These are phyloP conservation scores for Phaseolus lunatus DNA, from an alignment of 306 rosid species.

Conservation along the genomic window DNA sequence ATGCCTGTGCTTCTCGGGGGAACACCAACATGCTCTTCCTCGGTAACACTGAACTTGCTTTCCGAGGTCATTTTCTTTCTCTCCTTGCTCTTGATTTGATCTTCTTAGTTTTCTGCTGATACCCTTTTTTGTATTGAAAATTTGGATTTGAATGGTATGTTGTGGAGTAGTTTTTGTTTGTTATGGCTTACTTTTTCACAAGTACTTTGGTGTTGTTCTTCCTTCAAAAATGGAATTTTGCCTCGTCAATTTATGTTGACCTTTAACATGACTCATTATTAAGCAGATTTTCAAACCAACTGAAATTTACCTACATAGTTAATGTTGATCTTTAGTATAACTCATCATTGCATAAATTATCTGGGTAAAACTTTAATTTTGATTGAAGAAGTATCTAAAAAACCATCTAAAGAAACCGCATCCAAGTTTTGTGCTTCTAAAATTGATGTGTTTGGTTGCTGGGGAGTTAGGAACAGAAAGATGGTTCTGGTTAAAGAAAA, in stretches of 20 bases:
- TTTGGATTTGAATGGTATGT: neutral
- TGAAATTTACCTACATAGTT: neutral
- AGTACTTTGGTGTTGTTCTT: neutral
- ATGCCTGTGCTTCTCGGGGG: constrained; percentile 61
- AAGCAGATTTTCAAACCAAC: no score
- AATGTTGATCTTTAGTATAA: neutral
- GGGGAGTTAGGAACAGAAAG: constrained; percentile 26
- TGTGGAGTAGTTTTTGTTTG: neutral
- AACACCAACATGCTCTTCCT: constrained; percentile 87
- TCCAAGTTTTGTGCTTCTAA: neutral
- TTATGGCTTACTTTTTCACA: neutral
- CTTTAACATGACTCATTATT: no score
- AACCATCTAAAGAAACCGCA: neutral
- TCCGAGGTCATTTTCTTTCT: constrained; percentile 59
- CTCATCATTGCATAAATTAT: neutral
- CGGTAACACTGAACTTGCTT: constrained; percentile 67
- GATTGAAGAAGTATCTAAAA: neutral
- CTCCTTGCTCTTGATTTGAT: neutral
- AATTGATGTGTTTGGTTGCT: constrained; percentile 26
- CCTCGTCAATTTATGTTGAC: neutral
- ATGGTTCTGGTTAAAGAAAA: neutral
- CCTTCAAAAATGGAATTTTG: neutral
- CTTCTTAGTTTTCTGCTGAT: neutral
- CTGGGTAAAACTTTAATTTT: neutral
- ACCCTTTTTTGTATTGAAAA: neutral